phyloP scores from a whole-genome alignment of 1,139 yeast species.

The Yamadazyma mexicana region DNA sequence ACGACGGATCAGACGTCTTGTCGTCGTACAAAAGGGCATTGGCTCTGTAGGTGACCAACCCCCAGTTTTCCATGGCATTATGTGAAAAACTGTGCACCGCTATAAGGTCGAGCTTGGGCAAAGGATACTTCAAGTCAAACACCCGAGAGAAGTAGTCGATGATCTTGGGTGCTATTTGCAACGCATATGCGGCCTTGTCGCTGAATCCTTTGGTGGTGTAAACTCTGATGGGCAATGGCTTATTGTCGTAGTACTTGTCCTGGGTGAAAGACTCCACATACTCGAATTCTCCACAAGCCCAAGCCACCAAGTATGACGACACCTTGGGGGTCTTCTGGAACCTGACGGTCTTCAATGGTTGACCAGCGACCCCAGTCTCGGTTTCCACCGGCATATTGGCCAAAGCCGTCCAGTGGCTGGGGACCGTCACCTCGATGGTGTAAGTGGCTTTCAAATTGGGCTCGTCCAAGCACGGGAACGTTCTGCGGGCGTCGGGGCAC shows the following conservation, averaged over 20 bases:
- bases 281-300: constrained; percentile 76
- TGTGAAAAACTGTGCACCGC: constrained; percentile 77
- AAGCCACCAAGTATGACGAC: constrained; percentile 76
- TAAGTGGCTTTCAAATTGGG: constrained; percentile 76
- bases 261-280: constrained; percentile 57
- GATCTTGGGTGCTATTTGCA: constrained; percentile 64
- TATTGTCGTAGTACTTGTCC: constrained; percentile 30
- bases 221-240: constrained; percentile 72
- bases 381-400: constrained; percentile 66
- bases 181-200: constrained; percentile 63
- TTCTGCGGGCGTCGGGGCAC: constrained; percentile 82
- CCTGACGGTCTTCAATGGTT: constrained; percentile 22
- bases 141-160: constrained; percentile 64
- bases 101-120: constrained; percentile 74
- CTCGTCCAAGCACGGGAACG: constrained; percentile 83
- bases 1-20: constrained; percentile 61
- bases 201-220: constrained; percentile 72
- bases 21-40: constrained; percentile 72
- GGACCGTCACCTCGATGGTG: constrained; percentile 59
- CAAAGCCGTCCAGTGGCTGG: constrained; percentile 59
- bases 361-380: constrained; percentile 10
- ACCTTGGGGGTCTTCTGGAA: constrained; percentile 62
- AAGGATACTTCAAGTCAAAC: constrained; percentile 66
- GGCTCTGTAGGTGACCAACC: constrained; percentile 77
- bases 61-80: constrained; percentile 94